A percentile compares a stretch with the other conserved stretches of the same genome.
Conservation (phyloP, 2,329 filamentous ascomycete genomes). For the Fusarium subglutinans region DNA sequence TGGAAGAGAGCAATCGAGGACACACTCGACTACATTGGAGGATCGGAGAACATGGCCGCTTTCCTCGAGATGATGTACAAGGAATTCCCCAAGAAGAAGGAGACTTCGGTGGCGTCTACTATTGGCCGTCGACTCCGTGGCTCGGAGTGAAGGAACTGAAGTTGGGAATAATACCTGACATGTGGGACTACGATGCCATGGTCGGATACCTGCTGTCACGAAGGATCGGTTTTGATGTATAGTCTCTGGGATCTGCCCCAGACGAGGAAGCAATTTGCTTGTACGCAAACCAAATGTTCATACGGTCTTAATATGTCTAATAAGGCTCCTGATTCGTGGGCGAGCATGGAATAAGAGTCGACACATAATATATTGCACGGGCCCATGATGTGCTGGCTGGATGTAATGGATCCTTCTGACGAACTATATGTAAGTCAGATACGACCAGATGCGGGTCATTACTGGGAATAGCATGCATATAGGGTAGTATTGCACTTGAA, state of each 20-base stretch:
- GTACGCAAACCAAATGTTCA: background rate
- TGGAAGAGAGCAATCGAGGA: slow-evolving; percentile 11
- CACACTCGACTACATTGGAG: slow-evolving; percentile 14
- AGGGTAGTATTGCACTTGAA: slow-evolving; percentile 3
- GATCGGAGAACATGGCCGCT: slow-evolving; percentile 14
- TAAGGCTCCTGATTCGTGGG: background rate
- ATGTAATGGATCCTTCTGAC: slow-evolving; percentile 20
- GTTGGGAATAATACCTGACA: background rate
- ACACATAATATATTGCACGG: slow-evolving; percentile 25
- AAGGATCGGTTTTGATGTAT: background rate
- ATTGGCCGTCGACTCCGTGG: slow-evolving; percentile 14
- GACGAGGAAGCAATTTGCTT: background rate
- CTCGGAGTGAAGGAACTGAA: background rate
- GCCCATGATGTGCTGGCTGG: slow-evolving; percentile 19
- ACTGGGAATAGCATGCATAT: slow-evolving; percentile 12
- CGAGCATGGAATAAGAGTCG: background rate
- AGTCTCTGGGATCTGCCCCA: background rate
- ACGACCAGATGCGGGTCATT: slow-evolving; percentile 23
- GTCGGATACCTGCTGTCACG: background rate
- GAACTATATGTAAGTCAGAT: slow-evolving; percentile 15
- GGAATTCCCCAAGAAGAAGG: slow-evolving; percentile 1
- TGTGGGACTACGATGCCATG: background rate
- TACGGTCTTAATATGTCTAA: background rate
- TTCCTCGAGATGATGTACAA: slow-evolving; percentile 8
- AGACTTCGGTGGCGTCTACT: background rate